Evolutionary conservation across 768 basidiomycete genomes (phyloP).

Genomic region (Pulveroboletus sp.): DNA sequence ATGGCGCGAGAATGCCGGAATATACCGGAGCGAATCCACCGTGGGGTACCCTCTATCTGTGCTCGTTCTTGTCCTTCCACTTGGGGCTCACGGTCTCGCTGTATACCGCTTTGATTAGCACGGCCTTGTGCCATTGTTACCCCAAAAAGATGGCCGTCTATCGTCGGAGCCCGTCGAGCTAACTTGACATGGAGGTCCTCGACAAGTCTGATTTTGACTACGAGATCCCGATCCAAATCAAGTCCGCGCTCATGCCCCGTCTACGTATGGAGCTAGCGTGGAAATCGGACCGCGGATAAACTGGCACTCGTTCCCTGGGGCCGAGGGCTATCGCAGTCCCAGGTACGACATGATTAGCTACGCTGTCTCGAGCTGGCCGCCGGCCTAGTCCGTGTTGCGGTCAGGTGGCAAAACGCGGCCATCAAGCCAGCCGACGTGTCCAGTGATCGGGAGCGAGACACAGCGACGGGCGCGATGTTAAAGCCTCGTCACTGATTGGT

Average conservation of each 20-base stretch:
- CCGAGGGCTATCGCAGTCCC: conserved; percentile 19
- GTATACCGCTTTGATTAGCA: not conserved
- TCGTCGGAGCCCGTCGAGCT: conserved; percentile 2
- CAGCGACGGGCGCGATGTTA: not conserved
- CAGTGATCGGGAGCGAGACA: not conserved
- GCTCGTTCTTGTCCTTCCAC: conserved; percentile 1
- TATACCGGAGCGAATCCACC: conserved; percentile 14
- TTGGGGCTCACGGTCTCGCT: not conserved
- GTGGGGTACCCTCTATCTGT: not conserved
- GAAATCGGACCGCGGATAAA: conserved; percentile 16
- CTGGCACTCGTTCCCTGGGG: conserved; percentile 20
- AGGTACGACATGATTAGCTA: conserved; percentile 15
- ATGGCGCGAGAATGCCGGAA: conserved; percentile 17
- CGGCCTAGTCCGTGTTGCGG: not conserved
- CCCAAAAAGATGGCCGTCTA: conserved; percentile 2
- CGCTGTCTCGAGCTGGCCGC: not conserved
- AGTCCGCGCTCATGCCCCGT: conserved; percentile 7
- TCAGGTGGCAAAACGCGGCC: conserved; percentile 7
- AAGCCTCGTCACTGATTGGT: not conserved
- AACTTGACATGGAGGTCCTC: conserved; percentile 8
- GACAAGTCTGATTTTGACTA: conserved; percentile 25
- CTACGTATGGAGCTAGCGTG: conserved; percentile 23
- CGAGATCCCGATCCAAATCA: conserved; percentile 13
- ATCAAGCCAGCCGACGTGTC: not conserved
- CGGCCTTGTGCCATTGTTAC: conserved; percentile 1